phyloP scores from a whole-genome alignment of 2,329 filamentous ascomycete species.

The Cercospora brassicicola region DNA sequence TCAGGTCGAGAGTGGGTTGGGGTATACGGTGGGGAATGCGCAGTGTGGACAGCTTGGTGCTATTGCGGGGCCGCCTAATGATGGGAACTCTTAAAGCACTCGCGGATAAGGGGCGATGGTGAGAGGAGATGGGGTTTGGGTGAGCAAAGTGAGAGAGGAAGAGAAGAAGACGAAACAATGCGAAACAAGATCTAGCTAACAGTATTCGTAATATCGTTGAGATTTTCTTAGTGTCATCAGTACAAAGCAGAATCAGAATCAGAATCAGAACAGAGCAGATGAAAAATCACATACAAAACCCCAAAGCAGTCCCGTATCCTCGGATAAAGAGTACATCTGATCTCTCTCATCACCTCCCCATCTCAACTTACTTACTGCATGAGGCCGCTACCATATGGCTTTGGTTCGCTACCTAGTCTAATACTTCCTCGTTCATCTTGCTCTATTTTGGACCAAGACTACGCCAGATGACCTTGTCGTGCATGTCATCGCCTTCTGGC shows the following conservation, averaged over 20 bases:
- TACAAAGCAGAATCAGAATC: neutral
- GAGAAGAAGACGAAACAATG: neutral
- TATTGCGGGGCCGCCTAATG: conserved; percentile 3
- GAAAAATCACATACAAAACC: too few species aligned
- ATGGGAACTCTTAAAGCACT: neutral
- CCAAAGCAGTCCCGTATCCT: too few species aligned
- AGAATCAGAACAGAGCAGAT: neutral
- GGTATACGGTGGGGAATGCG: conserved; percentile 16
- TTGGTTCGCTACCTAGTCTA: neutral
- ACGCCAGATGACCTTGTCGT: too few species aligned
- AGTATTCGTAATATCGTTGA: neutral
- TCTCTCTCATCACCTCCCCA: neutral
- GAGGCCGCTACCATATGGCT: neutral
- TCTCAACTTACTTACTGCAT: neutral
- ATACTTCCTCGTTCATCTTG: too few species aligned
- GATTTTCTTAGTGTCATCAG: neutral
- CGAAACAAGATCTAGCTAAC: neutral
- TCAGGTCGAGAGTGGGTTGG: neutral
- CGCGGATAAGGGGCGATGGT: too few species aligned
- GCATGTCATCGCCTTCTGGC: too few species aligned
- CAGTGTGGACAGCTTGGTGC: conserved; percentile 13
- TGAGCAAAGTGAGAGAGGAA: neutral
- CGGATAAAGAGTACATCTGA: neutral
- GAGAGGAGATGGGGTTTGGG: neutral
- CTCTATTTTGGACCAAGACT: too few species aligned